Conservation (phyloP, 2,329 filamentous ascomycete genomes). For the Cladobotryum mycophilum region DNA sequence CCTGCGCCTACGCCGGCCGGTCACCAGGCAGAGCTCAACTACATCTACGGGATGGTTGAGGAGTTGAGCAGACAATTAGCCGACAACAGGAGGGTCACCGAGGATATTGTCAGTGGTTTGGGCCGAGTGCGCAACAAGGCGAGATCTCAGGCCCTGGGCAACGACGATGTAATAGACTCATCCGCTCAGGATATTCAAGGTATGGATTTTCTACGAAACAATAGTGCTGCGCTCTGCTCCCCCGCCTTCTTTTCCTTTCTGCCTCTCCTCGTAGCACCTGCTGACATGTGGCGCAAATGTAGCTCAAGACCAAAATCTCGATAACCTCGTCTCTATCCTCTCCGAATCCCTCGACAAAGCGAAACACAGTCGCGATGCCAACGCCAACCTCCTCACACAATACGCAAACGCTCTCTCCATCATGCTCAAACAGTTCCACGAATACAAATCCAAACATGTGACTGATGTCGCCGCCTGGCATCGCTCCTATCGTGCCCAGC, state of each 20-base stretch:
- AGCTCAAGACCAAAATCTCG: constrained; percentile 56
- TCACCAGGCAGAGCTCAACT: constrained; percentile 62
- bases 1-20: constrained; percentile 57
- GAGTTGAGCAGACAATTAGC: constrained; percentile 58
- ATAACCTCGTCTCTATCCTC: constrained; percentile 54
- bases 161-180: constrained; percentile 52
- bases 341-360: constrained; percentile 57
- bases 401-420: constrained; percentile 52
- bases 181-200: constrained; percentile 53
- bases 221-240: neutral
- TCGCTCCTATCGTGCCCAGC: constrained; percentile 57
- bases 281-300: neutral
- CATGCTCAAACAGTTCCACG: constrained; percentile 59
- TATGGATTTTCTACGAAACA: constrained; percentile 25
- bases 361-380: constrained; percentile 54
- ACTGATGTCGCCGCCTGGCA: constrained; percentile 59
- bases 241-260: neutral
- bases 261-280: neutral
- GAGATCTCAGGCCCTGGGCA: constrained; percentile 44
- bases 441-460: constrained; percentile 58
- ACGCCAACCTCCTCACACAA: constrained; percentile 50
- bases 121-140: constrained; percentile 55
- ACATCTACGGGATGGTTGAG: constrained; percentile 63
- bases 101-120: constrained; percentile 57
- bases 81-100: constrained; percentile 55